A percentile compares a stretch with the other conserved stretches of the same genome.
Conservation (phyloP, 768 basidiomycete species). For the Roridomyces roridus region DNA sequence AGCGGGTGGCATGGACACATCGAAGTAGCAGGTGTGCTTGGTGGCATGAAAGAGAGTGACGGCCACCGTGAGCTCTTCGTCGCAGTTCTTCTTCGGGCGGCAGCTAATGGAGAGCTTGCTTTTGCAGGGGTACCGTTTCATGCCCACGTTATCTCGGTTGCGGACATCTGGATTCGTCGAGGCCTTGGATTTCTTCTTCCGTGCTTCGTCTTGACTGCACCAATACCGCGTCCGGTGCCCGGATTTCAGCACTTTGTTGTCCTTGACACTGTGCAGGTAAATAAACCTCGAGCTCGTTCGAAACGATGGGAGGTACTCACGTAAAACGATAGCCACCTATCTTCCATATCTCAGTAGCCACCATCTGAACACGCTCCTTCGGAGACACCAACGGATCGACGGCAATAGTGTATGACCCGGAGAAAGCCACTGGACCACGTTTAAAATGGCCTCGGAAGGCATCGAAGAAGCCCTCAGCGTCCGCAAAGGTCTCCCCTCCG, state of each 20-base stretch:
- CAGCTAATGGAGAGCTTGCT: conserved; percentile 26
- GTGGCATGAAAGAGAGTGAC: conserved; percentile 16
- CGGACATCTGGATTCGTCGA: conserved; percentile 26
- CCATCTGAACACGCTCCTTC: conserved; percentile 26
- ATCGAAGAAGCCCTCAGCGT: conserved; percentile 6
- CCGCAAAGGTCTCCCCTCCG: no score
- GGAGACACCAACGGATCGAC: conserved; percentile 22
- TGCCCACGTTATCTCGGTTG: conserved; percentile 32
- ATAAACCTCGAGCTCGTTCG: conserved; percentile 9
- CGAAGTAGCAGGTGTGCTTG: conserved; percentile 28
- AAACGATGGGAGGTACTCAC: conserved; percentile 23
- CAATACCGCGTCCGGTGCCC: conserved; percentile 31
- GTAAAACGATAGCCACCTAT: conserved; percentile 33
- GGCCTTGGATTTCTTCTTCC: conserved; percentile 28
- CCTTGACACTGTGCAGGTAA: conserved; percentile 26
- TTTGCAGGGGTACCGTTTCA: conserved; percentile 32
- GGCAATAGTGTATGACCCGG: conserved; percentile 25
- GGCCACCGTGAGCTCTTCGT: background rate
- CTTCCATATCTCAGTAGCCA: conserved; percentile 29
- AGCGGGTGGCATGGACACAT: conserved; percentile 30
- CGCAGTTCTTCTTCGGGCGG: background rate
- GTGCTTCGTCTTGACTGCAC: conserved; percentile 35
- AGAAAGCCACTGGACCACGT: conserved; percentile 24
- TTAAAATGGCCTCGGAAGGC: background rate
- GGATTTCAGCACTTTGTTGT: conserved; percentile 23